Percentiles rank a stretch among this genome's conserved stretches.
Conservation (phyloP, 108 stramenopile genomes). For the Nitzschia sp. region DNA sequence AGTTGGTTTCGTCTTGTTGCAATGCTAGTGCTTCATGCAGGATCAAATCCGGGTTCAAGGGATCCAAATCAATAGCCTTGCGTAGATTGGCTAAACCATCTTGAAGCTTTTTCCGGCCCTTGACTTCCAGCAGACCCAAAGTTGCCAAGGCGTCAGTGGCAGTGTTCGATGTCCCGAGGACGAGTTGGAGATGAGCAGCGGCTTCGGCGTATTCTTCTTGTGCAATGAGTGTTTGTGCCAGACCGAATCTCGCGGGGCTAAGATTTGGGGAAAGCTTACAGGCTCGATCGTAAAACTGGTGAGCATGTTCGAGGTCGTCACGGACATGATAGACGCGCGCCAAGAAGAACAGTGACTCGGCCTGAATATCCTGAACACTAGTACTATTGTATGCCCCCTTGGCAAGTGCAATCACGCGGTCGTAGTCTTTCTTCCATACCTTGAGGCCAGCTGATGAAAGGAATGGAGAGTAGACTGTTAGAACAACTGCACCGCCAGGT, state of each 20-base stretch:
- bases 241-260: conserved; percentile 78
- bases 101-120: conserved; percentile 53
- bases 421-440: conserved; percentile 91
- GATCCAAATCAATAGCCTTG: conserved; percentile 87
- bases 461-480: neutral
- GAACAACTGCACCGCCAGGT: neutral
- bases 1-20: conserved; percentile 77
- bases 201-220: conserved; percentile 69
- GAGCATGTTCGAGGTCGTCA: conserved; percentile 72
- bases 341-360: conserved; percentile 88
- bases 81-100: conserved; percentile 71
- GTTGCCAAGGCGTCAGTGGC: conserved; percentile 82
- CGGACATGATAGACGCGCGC: conserved; percentile 88
- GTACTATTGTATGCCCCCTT: conserved; percentile 85
- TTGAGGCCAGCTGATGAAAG: conserved; percentile 49
- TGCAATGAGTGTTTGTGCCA: conserved; percentile 76
- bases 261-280: conserved; percentile 72
- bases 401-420: conserved; percentile 85
- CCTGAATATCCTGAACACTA: conserved; percentile 77
- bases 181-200: conserved; percentile 55
- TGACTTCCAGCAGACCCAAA: conserved; percentile 75
- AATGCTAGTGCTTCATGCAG: conserved; percentile 80
- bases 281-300: conserved; percentile 74
- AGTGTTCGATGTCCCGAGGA: conserved; percentile 63
- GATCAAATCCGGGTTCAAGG: conserved; percentile 73